A percentile compares a stretch with the other conserved stretches of the same genome.
These are phyloP conservation scores for Cladosporium sphaerospermum DNA, from an alignment of 2,329 filamentous ascomycete species.

Conservation along the genomic window DNA sequence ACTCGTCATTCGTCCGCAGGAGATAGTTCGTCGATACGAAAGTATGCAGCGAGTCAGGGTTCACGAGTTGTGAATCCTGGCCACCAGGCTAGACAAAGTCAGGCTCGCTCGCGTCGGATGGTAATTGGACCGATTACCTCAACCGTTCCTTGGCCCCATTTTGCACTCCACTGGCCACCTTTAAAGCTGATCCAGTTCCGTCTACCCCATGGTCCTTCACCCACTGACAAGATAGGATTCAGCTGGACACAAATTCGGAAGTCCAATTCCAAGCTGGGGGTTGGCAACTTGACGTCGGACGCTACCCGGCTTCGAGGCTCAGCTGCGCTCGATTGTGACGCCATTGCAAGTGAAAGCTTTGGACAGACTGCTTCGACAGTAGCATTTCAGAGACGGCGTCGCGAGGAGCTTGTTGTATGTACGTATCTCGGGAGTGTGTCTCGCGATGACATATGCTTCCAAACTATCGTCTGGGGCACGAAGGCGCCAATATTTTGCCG, in stretches of 20 bases:
- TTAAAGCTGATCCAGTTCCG: conserved; percentile 47
- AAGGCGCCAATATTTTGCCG: no score
- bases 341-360: neutral
- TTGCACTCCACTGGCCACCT: conserved; percentile 46
- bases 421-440: no score
- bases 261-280: conserved; percentile 44
- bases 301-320: neutral
- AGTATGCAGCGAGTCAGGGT: conserved; percentile 12
- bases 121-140: neutral
- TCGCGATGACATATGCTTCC: no score
- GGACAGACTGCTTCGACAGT: no score
- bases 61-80: conserved; percentile 18
- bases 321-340: neutral
- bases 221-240: conserved; percentile 45
- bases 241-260: conserved; percentile 49
- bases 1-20: conserved; percentile 13
- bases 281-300: conserved; percentile 29
- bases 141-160: conserved; percentile 45
- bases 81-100: conserved; percentile 22
- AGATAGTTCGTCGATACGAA: conserved; percentile 17
- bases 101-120: neutral
- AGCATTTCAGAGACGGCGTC: no score
- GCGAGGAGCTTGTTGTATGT: no score
- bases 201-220: conserved; percentile 43
- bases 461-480: no score